Base-by-base conservation (phyloP, 805 yeast species). In the Maudiozyma barnettii region DNA sequence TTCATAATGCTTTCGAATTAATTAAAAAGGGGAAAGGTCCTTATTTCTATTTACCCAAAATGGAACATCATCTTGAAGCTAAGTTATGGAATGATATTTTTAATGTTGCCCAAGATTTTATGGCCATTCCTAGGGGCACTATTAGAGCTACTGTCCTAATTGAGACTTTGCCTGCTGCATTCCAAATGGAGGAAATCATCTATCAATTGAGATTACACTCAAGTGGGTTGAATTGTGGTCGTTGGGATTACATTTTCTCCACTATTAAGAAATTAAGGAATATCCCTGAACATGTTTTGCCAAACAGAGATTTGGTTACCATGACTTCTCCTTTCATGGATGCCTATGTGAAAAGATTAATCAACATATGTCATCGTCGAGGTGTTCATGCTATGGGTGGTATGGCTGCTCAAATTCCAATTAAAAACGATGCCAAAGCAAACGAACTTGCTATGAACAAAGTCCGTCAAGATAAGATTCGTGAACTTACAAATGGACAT, bases 361-460 rank as follows among this genome's bases (percentile, higher is more conserved):
- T 84, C 55, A 75, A 81, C 64, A 77, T 79, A 41, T 81, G 88
- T 65, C 95, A 84, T 64, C 74, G 78, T 59, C 76, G 91, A 69
- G 84, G 82, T 52, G 91, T 84, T 40, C 90, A 83, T 61, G 91
- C 91, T 16, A 82, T 84, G 80, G 93, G 95, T 57, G 95, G 95
- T 56, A 84, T 84, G 95, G 91, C 91, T 54, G 91, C 91, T 4
- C 85, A 83, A 55, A 82, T 84, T 56, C 91, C 93, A 52, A 84
- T 83, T 68, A 84, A 84, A 65, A 73, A 77, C 53, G 89, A 84
- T 59, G 70, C 74, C 35, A 76, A 70, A 50, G 77, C 79, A 53
- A 84, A 84, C 67, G 71, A 71, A 43, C 68, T 71, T 45, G 91
- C 90, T 5, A 76, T 84, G 80, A 79, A 75, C 44, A 82, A 82